Base-by-base conservation (phyloP, 1,284 basidiomycete species). In the Anthracocystis walkeri region DNA sequence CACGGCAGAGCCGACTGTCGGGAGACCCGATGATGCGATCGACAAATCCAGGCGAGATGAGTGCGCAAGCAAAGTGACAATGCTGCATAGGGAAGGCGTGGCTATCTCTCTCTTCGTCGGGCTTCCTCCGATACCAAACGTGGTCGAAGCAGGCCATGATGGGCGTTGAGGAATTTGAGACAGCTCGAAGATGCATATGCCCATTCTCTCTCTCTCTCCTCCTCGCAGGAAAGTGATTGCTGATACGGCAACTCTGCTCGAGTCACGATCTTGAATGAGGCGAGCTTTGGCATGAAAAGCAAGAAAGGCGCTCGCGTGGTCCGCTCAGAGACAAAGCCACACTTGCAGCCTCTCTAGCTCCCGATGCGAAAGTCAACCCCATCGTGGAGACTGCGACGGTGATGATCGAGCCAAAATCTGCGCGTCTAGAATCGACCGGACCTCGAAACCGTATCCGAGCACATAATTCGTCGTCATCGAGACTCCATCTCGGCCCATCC, bases 331-430 rank as follows among this genome's bases (percentile, higher is more conserved):
- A 20, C 18, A 4, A n/a, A 3, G 7, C 8, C 4, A 20, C n/a
- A 16, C 48, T 49, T 31, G 48, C 46, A 48, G 46, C 27, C 46
- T n/a, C 27, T 7, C 18, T 29, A 4, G 48, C n/a, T 8, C 5
- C 27, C 48, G 20, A 29, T 11, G 20, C 48, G 7, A 21, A n/a
- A 14, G 14, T 20, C 29, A 11, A 7, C 27, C 29, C n/a, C 6
- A 20, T 33, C 29, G 6, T 31, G n/a, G n/a, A 16, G 2, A 27
- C 7, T 18, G 50, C 18, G n/a, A 35, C 56, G 65, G 65, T 25
- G 52, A 68, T 68, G 60, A 51, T 35, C 65, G 60, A 55, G 59
- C 51, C 46, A 55, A 63, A 56, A 14, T 58, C 59, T 49, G 12
- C 2, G 55, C 45, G 41, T 27, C 38, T 21, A 25, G 50, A 53